These are phyloP conservation scores for Ceraceosorus guamensis DNA, from an alignment of 1,284 basidiomycete species.

Conservation along the genomic window DNA sequence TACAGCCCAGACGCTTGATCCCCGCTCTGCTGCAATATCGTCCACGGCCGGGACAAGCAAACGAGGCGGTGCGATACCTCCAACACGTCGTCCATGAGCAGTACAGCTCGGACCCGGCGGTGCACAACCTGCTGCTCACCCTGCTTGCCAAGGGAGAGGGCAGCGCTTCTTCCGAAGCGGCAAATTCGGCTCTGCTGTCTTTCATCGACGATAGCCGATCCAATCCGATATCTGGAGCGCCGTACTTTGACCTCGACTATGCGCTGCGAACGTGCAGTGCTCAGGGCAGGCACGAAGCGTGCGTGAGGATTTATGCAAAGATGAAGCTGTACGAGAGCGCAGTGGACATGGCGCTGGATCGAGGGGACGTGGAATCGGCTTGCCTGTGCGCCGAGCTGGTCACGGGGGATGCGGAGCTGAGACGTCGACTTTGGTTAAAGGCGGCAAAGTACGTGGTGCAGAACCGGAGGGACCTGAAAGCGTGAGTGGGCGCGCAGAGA, in stretches of 20 bases:
- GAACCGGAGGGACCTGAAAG: constrained; percentile 93
- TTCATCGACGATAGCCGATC: constrained; percentile 74
- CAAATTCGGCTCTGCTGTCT: constrained; percentile 72
- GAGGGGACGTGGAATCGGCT: constrained; percentile 53
- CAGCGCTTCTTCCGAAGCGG: constrained; percentile 29
- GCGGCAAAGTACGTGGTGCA: constrained; percentile 95
- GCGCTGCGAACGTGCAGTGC: constrained; percentile 76
- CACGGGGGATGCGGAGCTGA: constrained; percentile 50
- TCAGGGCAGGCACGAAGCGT: constrained; percentile 73
- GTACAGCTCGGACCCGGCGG: constrained; percentile 70
- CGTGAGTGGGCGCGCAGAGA: constrained; percentile 59
- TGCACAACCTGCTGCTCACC: constrained; percentile 90
- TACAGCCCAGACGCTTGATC: constrained; percentile 77
- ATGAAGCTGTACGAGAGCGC: constrained; percentile 96
- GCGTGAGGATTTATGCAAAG: constrained; percentile 93
- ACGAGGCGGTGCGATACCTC: constrained; percentile 82
- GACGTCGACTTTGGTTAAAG: constrained; percentile 95
- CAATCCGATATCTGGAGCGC: constrained; percentile 72
- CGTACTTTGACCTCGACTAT: constrained; percentile 95
- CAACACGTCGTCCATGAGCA: constrained; percentile 73
- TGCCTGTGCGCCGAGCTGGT: constrained; percentile 41
- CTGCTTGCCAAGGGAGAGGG: constrained; percentile 58
- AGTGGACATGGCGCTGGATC: constrained; percentile 76
- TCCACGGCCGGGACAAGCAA: constrained; percentile 51
- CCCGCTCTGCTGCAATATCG: constrained; percentile 80